These are phyloP conservation scores for Centella asiatica DNA, from an alignment of 129 eudicot genomes.

Conservation along the genomic window DNA sequence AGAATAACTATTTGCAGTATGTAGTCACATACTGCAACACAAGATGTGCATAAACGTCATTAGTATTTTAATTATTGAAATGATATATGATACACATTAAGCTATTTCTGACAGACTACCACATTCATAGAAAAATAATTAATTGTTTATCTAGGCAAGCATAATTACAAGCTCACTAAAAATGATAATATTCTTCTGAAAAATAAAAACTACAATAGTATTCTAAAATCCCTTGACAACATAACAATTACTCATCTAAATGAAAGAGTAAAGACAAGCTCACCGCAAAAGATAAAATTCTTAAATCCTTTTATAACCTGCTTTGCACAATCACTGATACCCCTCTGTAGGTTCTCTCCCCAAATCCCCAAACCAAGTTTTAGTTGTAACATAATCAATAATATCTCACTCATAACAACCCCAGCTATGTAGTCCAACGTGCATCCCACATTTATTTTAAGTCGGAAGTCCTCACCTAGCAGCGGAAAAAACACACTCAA, in stretches of 20 bases:
- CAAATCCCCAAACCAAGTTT: conserved; percentile 1
- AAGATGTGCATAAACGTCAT: not conserved
- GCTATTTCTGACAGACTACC: not conserved
- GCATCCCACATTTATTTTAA: not conserved
- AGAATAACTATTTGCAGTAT: not conserved
- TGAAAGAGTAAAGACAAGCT: not conserved
- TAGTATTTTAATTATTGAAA: not conserved
- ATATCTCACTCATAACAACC: conserved; percentile 7
- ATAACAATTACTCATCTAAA: not conserved
- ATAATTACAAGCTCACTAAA: too few relatives aligned
- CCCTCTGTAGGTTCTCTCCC: not conserved
- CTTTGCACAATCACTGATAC: not conserved
- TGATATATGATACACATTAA: not conserved
- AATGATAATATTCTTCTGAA: too few relatives aligned
- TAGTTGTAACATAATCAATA: not conserved
- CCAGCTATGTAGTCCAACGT: not conserved
- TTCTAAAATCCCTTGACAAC: not conserved
- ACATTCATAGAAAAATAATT: not conserved
- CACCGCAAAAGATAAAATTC: conserved; percentile 9
- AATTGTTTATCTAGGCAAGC: not conserved
- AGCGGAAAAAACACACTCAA: conserved; percentile 27
- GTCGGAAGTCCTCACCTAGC: conserved; percentile 18
- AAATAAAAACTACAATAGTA: too few relatives aligned
- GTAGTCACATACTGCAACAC: not conserved
- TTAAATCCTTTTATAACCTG: conserved; percentile 2